These are phyloP conservation scores for Saccharomycopsis synnaedendra DNA, from an alignment of 805 yeast genomes.

Conservation along the genomic window DNA sequence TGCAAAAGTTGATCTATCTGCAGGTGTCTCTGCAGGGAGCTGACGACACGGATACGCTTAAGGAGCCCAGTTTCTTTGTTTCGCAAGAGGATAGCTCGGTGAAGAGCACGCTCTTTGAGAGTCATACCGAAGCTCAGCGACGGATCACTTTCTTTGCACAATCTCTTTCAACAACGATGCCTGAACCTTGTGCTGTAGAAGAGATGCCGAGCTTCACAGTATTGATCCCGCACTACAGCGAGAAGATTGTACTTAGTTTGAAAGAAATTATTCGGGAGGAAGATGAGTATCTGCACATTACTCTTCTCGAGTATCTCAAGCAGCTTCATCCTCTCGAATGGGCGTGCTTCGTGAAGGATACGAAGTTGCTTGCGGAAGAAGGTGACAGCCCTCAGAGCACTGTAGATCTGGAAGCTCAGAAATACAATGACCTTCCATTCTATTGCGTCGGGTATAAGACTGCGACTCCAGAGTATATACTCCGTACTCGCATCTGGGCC, in stretches of 20 bases:
- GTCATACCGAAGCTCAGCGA: conserved; percentile 69
- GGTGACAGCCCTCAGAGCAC: conserved; percentile 22
- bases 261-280: conserved; percentile 72
- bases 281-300: conserved; percentile 48
- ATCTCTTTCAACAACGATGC: conserved; percentile 76
- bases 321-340: conserved; percentile 56
- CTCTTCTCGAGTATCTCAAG: conserved; percentile 60
- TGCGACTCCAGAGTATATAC: conserved; percentile 43
- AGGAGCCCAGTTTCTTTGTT: conserved; percentile 69
- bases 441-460: conserved; percentile 55
- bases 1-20: conserved; percentile 52
- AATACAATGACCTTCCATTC: conserved; percentile 42
- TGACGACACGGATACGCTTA: conserved; percentile 31
- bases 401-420: conserved; percentile 21
- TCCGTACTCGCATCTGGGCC: conserved; percentile 69
- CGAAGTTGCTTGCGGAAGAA: conserved; percentile 45
- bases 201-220: conserved; percentile 79
- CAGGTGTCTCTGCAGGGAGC: conserved; percentile 28
- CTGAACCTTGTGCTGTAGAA: conserved; percentile 52
- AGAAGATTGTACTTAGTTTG: conserved; percentile 64
- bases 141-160: conserved; percentile 85
- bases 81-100: conserved; percentile 72
- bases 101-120: conserved; percentile 43
- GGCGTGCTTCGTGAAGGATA: conserved; percentile 58
- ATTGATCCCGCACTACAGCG: conserved; percentile 77